These are phyloP conservation scores for Plasmodium coatneyi DNA, from an alignment of 169 alveolate genomes.

Conservation along the genomic window DNA sequence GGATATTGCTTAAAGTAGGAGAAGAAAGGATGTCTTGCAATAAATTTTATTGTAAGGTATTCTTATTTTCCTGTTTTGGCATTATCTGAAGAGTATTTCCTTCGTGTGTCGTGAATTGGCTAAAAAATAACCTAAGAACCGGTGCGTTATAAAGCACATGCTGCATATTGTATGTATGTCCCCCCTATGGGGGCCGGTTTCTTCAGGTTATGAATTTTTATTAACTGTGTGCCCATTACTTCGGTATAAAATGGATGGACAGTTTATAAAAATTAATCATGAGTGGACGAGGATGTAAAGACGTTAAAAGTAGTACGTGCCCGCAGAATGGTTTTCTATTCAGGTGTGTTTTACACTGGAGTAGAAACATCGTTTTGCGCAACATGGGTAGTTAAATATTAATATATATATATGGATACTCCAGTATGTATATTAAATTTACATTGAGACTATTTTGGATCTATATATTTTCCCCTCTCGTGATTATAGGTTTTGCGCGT, in stretches of 20 bases:
- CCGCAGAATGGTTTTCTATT: neutral
- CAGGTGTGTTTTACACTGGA: neutral
- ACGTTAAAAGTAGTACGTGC: neutral
- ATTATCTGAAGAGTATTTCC: neutral
- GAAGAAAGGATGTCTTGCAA: neutral
- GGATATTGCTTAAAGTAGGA: neutral
- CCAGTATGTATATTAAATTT: neutral
- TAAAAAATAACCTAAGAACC: neutral
- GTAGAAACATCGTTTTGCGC: neutral
- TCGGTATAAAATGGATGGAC: neutral
- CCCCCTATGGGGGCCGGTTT: neutral
- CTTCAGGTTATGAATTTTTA: neutral
- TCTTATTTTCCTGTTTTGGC: neutral
- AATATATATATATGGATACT: neutral
- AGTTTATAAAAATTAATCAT: neutral
- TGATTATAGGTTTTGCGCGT: neutral
- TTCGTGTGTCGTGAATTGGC: constrained; percentile 7
- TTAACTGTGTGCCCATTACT: neutral
- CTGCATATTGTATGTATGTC: neutral
- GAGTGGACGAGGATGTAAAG: neutral
- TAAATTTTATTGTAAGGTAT: neutral
- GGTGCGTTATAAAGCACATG: neutral
- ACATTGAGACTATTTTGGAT: neutral
- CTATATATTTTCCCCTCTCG: neutral
- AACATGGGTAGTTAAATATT: neutral